phyloP scores from a whole-genome alignment of 345 rosid genomes.

The Citrus mangshanensis region DNA sequence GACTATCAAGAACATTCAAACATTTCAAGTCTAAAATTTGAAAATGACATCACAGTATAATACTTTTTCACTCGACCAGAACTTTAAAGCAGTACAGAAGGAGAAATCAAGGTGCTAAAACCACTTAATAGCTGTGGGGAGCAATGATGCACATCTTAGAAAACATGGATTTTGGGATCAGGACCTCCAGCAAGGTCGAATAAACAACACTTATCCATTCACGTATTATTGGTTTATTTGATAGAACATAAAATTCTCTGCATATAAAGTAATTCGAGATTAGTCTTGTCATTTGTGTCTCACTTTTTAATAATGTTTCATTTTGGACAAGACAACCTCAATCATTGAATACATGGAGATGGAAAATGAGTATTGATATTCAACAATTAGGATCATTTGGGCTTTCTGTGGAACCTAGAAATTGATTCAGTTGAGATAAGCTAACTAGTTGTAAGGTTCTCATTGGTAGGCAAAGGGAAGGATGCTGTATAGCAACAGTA shows the following conservation, averaged over 20 bases:
- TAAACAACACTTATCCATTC: not conserved
- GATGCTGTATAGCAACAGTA: not conserved
- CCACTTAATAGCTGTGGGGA: not conserved
- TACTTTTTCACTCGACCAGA: not conserved
- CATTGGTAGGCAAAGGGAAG: not conserved
- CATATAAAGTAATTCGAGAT: not conserved
- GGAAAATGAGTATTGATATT: not conserved
- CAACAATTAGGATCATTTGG: not conserved
- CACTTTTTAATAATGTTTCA: not conserved
- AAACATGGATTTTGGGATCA: not conserved
- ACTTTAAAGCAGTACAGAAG: not conserved
- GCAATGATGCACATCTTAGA: not conserved
- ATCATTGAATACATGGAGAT: not conserved
- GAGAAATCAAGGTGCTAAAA: not conserved
- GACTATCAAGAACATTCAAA: not conserved
- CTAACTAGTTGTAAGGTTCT: slow-evolving; percentile 1
- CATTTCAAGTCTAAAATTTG: not conserved
- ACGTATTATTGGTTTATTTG: not conserved
- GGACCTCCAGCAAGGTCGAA: not conserved
- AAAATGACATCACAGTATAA: not conserved
- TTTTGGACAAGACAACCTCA: not conserved
- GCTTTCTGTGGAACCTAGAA: not conserved
- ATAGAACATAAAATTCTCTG: not conserved
- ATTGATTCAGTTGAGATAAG: not conserved
- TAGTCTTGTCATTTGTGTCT: not conserved